Evolutionary conservation across 441 rosid species (phyloP).

Genomic region (Adansonia grandidieri): DNA sequence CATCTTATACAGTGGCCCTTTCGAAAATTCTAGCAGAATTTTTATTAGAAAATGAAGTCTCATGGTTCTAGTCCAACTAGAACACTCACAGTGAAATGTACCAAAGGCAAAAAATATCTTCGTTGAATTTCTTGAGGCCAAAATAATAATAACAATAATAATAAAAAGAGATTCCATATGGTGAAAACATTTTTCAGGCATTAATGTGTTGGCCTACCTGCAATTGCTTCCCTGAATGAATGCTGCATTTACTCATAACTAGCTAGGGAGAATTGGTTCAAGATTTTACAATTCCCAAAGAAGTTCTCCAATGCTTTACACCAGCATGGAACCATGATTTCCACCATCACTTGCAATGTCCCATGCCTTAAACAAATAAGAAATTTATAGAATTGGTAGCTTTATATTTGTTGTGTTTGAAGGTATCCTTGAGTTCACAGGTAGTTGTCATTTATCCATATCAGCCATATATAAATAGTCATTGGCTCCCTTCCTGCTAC

Average conservation of each 20-base stretch:
- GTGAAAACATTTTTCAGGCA: background rate
- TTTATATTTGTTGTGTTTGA: conserved; percentile 3
- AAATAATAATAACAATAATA: too few relatives aligned
- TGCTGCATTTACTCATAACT: background rate
- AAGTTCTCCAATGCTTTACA: conserved; percentile 14
- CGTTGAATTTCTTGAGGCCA: too few relatives aligned
- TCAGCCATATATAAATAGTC: background rate
- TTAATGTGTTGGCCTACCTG: background rate
- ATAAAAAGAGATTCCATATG: background rate
- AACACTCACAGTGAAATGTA: too few relatives aligned
- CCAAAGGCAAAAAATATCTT: too few relatives aligned
- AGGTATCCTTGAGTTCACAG: background rate
- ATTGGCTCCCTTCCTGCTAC: background rate
- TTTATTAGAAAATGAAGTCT: too few relatives aligned
- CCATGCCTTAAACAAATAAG: too few relatives aligned
- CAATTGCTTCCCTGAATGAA: background rate
- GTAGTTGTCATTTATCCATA: background rate
- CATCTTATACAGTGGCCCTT: too few relatives aligned
- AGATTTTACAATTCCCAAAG: conserved; percentile 49
- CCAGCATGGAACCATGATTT: conserved; percentile 16
- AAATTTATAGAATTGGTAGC: too few relatives aligned
- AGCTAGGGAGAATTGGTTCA: conserved; percentile 37
- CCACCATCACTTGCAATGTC: too few relatives aligned
- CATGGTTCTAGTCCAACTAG: too few relatives aligned
- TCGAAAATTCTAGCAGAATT: too few relatives aligned